phyloP scores from a whole-genome alignment of 1,284 basidiomycete species.

The Tilletiaria anomala region DNA sequence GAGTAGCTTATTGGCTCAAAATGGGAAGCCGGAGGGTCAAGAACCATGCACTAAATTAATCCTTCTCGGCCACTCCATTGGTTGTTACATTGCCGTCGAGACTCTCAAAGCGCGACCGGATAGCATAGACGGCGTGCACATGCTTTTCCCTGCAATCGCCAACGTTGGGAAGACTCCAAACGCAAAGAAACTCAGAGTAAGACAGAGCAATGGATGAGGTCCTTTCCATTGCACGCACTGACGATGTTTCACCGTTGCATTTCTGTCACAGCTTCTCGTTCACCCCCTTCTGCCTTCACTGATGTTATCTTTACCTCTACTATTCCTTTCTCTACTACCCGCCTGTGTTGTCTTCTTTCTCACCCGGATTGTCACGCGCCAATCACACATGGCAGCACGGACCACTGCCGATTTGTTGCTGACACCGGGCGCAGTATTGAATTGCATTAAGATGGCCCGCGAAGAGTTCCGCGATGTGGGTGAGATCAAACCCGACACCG shows the following conservation, averaged over 20 bases:
- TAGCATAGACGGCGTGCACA: slow-evolving; percentile 13
- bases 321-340: slow-evolving; percentile 16
- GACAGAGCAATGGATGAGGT: background rate
- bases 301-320: slow-evolving; percentile 10
- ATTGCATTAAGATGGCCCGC: slow-evolving; percentile 17
- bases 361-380: slow-evolving; percentile 9
- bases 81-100: slow-evolving; percentile 18
- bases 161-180: slow-evolving; percentile 22
- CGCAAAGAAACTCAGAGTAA: slow-evolving; percentile 8
- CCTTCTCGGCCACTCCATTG: slow-evolving; percentile 20
- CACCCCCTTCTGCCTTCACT: slow-evolving; percentile 4
- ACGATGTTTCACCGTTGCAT: background rate
- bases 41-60: slow-evolving; percentile 16
- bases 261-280: slow-evolving; percentile 3
- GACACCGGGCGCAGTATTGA: slow-evolving; percentile 11
- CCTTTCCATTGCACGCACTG: background rate
- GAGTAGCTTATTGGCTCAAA: too few relatives aligned
- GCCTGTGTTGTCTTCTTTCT: slow-evolving; percentile 9
- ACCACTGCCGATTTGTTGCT: slow-evolving; percentile 16
- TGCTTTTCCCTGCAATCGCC: slow-evolving; percentile 21
- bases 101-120: slow-evolving; percentile 9
- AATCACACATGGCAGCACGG: slow-evolving; percentile 6
- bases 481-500: slow-evolving; percentile 3
- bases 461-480: slow-evolving; percentile 18
- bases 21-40: background rate